Base-by-base conservation (phyloP, 176 grass and related monocot species). In the Melocanna baccifera region DNA sequence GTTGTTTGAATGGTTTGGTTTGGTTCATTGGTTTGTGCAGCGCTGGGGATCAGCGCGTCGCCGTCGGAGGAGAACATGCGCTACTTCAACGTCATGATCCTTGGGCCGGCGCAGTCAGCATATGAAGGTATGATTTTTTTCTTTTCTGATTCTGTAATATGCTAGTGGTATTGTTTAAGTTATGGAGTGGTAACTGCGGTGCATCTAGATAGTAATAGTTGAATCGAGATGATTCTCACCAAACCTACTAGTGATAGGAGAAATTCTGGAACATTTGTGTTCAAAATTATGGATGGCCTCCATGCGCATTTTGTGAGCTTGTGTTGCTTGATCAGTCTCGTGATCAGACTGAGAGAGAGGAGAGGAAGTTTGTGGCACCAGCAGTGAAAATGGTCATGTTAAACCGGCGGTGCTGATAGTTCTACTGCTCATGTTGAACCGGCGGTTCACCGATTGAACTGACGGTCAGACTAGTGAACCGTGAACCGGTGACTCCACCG, bases 51-150 rank as follows among this genome's bases (percentile, higher is more conserved):
- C 37, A 98, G 93, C 85, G 96, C 96, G 61, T 95, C 96, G 18
- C 93, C 96, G 6, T 98, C 93, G 34, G 93, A 98, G 83, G 93
- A 98, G 82, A 98, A 98, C 73, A 95, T 98, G 96, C 96, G 96
- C 45, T 98, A 98, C 79, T 98, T 98, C 83, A 95, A 98, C 92
- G 96, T 95, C 47, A 98, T 98, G 96, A 89, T 98, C 69, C 93
- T 98, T 69, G 96, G 96, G 0, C 96, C 96, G 25, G 87, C 89
- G 37, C 93, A 95, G 83, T 95, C 96, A 19, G 91, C 90, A 12
- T 95, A 92, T 20, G 92, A 94, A 88, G 92, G 92, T 89, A 46
- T 4, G 12, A 4, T 26, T 23, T 63, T 36, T 81, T 32, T 10
- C 79, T 45, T 73, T 52, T 53, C 11, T 41, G 39, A 74, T 82